Evolutionary conservation across 345 rosid genomes (phyloP).

Genomic region (Aquilaria malaccensis): DNA sequence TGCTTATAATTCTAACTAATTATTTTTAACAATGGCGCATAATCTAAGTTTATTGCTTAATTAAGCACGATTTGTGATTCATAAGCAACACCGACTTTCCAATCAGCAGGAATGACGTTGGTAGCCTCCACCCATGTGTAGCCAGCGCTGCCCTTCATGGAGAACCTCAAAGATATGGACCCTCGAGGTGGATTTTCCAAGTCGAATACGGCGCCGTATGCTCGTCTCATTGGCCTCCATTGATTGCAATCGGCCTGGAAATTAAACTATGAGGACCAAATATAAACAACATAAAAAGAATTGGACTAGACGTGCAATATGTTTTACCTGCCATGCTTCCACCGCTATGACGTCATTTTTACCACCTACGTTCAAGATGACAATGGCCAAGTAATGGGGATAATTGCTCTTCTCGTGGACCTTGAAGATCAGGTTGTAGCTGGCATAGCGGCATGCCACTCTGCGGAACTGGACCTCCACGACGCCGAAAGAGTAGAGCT

Average conservation of each 20-base stretch:
- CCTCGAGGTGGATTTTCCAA: slow-evolving; percentile 51
- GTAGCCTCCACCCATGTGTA: slow-evolving; percentile 49
- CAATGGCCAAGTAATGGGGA: slow-evolving; percentile 61
- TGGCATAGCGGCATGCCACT: slow-evolving; percentile 43
- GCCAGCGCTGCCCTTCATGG: slow-evolving; percentile 35
- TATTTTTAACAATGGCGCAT: too few relatives aligned
- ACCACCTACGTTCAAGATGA: slow-evolving; percentile 46
- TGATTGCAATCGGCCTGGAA: slow-evolving; percentile 50
- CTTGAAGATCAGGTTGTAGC: slow-evolving; percentile 37
- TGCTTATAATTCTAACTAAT: too few relatives aligned
- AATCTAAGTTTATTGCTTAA: slow-evolving; percentile 11
- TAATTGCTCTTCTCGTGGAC: slow-evolving; percentile 61
- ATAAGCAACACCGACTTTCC: slow-evolving; percentile 64
- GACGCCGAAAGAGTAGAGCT: slow-evolving; percentile 60
- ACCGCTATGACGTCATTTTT: slow-evolving; percentile 47
- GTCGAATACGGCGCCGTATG: slow-evolving; percentile 70
- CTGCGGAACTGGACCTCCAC: slow-evolving; percentile 67
- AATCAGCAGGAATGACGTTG: slow-evolving; percentile 44
- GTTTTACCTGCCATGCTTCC: slow-evolving; percentile 11
- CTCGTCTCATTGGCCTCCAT: slow-evolving; percentile 73
- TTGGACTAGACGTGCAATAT: background rate
- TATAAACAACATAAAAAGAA: background rate
- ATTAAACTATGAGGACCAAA: too few relatives aligned
- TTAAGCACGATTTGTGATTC: slow-evolving; percentile 44
- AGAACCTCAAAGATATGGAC: slow-evolving; percentile 38